phyloP scores from a whole-genome alignment of 441 rosid species.

The Lepidium campestre region DNA sequence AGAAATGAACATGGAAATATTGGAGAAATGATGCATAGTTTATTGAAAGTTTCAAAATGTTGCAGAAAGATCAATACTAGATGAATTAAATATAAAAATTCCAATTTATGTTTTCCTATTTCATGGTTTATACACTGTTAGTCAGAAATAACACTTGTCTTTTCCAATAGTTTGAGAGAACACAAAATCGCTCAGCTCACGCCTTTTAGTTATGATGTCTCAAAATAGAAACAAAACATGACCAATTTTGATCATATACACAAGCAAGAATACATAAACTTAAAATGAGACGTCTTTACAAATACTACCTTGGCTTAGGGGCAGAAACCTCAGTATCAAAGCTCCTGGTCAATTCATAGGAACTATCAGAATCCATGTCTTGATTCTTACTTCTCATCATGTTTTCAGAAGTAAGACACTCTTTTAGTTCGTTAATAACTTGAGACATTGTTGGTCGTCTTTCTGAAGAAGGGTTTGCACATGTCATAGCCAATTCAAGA shows the following conservation, averaged over 20 bases:
- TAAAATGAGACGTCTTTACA: background rate
- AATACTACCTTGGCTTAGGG: background rate
- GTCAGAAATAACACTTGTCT: no score
- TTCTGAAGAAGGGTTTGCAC: constrained; percentile 17
- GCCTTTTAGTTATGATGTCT: background rate
- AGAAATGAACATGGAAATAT: no score
- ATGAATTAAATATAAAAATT: no score
- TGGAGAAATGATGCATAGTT: no score
- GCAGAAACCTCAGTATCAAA: background rate
- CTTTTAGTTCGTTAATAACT: constrained; percentile 35
- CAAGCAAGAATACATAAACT: background rate
- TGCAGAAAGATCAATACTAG: no score
- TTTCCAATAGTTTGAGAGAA: background rate
- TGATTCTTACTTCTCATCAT: background rate
- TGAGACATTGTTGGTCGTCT: constrained; percentile 34
- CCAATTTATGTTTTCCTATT: no score
- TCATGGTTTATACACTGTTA: no score
- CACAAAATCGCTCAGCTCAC: background rate
- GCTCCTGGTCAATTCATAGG: constrained; percentile 2
- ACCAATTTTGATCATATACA: background rate
- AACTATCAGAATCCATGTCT: background rate
- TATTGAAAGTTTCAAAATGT: no score
- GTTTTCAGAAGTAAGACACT: constrained; percentile 22
- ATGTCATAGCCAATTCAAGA: constrained; percentile 37
- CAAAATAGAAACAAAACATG: background rate